phyloP scores from a whole-genome alignment of 2,329 filamentous ascomycete species.

The Acarospora socialis region DNA sequence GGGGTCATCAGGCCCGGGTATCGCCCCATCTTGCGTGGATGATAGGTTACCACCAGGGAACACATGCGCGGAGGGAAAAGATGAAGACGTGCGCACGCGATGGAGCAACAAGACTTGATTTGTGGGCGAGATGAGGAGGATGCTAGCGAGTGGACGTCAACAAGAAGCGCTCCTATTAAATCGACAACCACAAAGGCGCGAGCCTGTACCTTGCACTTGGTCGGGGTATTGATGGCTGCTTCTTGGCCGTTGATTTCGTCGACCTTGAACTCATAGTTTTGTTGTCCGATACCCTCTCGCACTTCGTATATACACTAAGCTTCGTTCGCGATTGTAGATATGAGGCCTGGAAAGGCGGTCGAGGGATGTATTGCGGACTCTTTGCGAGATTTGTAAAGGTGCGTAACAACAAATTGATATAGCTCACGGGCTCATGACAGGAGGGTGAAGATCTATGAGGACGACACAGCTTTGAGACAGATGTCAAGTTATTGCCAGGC shows the following conservation, averaged over 20 bases:
- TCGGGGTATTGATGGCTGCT: constrained; percentile 34
- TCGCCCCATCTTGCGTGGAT: constrained; percentile 56
- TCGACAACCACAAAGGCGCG: neutral
- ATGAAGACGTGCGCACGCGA: constrained; percentile 65
- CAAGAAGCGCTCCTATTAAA: constrained; percentile 9
- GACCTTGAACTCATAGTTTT: too few relatives aligned
- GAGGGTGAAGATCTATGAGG: too few relatives aligned
- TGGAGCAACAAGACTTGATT: constrained; percentile 84
- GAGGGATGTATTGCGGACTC: too few relatives aligned
- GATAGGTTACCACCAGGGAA: constrained; percentile 87
- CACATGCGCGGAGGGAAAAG: constrained; percentile 85
- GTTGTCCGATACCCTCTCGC: too few relatives aligned
- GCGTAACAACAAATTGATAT: too few relatives aligned
- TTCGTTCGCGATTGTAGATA: too few relatives aligned
- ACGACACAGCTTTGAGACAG: too few relatives aligned
- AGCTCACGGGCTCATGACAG: too few relatives aligned
- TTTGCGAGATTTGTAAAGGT: too few relatives aligned
- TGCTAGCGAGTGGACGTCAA: constrained; percentile 33
- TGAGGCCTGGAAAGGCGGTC: too few relatives aligned
- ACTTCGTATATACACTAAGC: too few relatives aligned
- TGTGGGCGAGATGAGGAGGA: constrained; percentile 69
- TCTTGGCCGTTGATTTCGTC: constrained; percentile 17
- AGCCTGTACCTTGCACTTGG: constrained; percentile 47
- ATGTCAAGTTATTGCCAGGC: too few relatives aligned
- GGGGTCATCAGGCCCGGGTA: constrained; percentile 35